Evolutionary conservation across 371 early-diverging fungal species (phyloP), one percentile per base, ranked within the genome.

Genomic region (Lichtheimia ramosa): DNA sequence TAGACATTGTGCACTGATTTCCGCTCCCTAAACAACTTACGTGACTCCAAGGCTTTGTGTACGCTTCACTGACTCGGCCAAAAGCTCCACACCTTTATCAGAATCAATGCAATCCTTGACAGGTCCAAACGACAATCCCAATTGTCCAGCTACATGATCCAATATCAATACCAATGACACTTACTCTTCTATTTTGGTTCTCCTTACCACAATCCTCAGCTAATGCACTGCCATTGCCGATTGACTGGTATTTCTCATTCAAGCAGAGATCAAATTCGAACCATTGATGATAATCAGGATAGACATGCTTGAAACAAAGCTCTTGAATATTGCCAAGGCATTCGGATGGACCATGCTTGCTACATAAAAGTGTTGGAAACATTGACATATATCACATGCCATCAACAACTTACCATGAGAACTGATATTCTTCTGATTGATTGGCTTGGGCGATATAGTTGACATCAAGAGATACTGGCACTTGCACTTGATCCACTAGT

Each of bases 271-370:
- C 68, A 27, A 75, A 82, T 0, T 63, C 48, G 12, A 75, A 65
- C 82, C 82, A 79, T 18, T 64, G 43, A 2, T 49, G 28, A 14
- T 59, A 55, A 18, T 70, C 66, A 21, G 74, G 75, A 43, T 74
- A 69, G 10, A 66, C 62, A 16, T 74, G 65, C 13, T 68, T 65
- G 65, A 75, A 79, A 46, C 83, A 82, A 6, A 82, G 63, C 51
- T 82, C 74, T 25, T 82, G 83, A 5, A 59, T 73, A 56, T 82
- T 79, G 1, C 83, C 83, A 1, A 71, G 65, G 51, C 83, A 82
- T 25, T 82, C 83, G 7, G 66, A 13, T 1, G 68, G 62, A 3
- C 83, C 83, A 59, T 82, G 83, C 54, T 68, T 76, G 41, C 82
- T 73, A 54, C 2, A 27, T 27, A 27, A 27, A 12, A 40, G 25